Percentiles rank a stretch among this genome's conserved stretches.
Evolutionary conservation across 208 protist genomes (phyloP).

Genomic region (Leishmania braziliensis): DNA sequence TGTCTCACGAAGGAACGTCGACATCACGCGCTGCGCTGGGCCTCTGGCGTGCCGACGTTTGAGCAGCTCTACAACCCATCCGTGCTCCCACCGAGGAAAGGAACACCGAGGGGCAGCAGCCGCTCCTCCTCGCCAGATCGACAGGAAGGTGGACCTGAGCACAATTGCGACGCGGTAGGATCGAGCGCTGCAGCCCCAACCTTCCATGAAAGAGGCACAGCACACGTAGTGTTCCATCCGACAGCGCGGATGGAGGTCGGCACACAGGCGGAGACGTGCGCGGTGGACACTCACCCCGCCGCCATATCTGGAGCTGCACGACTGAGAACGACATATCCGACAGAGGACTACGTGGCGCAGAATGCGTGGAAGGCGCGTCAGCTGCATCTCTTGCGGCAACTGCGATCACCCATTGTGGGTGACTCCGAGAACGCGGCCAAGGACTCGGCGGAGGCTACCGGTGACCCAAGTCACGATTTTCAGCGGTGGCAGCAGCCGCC

Average conservation of each 20-base stretch:
- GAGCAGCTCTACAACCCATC: conserved; percentile 50
- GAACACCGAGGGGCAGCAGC: not conserved
- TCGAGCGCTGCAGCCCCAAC: not conserved
- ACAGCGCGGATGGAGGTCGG: not conserved
- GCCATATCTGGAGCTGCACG: not conserved
- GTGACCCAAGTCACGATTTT: not conserved
- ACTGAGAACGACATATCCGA: conserved; percentile 18
- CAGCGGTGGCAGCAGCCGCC: not conserved
- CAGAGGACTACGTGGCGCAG: conserved; percentile 60
- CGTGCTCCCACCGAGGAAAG: not conserved
- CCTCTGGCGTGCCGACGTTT: conserved; percentile 29
- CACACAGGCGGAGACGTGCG: conserved; percentile 1
- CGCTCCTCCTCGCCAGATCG: not conserved
- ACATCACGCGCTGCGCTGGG: conserved; percentile 27
- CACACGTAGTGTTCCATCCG: not conserved
- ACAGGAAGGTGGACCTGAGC: not conserved
- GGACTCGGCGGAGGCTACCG: not conserved
- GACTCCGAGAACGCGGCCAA: not conserved
- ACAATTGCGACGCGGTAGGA: too few species aligned
- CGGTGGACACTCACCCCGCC: not conserved
- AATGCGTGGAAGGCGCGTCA: conserved; percentile 70
- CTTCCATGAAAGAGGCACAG: not conserved
- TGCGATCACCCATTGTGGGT: conserved; percentile 22
- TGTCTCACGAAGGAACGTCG: conserved; percentile 35
- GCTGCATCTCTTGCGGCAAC: conserved; percentile 40